Conservation (phyloP, 2,329 filamentous ascomycete genomes). For the Fusarium sp. region DNA sequence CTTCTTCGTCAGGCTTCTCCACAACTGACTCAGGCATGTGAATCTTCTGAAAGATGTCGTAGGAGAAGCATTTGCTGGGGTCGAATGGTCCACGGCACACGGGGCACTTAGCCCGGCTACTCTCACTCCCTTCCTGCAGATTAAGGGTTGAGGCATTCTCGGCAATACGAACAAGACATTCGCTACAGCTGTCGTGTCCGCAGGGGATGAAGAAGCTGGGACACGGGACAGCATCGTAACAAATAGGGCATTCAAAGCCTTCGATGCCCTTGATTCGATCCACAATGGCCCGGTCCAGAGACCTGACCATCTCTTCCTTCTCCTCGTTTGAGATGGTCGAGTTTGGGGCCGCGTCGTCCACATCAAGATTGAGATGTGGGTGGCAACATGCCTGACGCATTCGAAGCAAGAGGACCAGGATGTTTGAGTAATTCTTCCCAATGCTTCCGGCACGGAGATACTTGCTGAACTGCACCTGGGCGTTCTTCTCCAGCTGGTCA, state of each 20-base stretch:
- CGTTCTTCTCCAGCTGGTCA: constrained; percentile 75
- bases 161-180: constrained; percentile 78
- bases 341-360: constrained; percentile 51
- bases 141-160: constrained; percentile 68
- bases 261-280: constrained; percentile 70
- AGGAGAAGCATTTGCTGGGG: constrained; percentile 78
- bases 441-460: constrained; percentile 78
- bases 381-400: constrained; percentile 77
- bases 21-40: constrained; percentile 70
- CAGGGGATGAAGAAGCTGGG: constrained; percentile 85
- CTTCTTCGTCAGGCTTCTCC: constrained; percentile 51
- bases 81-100: constrained; percentile 78
- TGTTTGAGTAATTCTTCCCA: constrained; percentile 78
- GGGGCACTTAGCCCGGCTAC: constrained; percentile 74
- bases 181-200: constrained; percentile 82
- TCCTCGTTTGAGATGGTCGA: constrained; percentile 59
- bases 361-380: constrained; percentile 48
- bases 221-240: constrained; percentile 80
- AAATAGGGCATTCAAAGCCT: constrained; percentile 84
- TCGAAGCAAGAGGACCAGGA: constrained; percentile 84
- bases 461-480: constrained; percentile 79
- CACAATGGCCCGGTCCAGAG: constrained; percentile 71
- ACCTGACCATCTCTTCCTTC: constrained; percentile 72
- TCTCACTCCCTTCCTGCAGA: constrained; percentile 71
- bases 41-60: constrained; percentile 78